These are phyloP conservation scores for Alternaria sp. DNA, from an alignment of 2,329 filamentous ascomycete species.

Conservation along the genomic window DNA sequence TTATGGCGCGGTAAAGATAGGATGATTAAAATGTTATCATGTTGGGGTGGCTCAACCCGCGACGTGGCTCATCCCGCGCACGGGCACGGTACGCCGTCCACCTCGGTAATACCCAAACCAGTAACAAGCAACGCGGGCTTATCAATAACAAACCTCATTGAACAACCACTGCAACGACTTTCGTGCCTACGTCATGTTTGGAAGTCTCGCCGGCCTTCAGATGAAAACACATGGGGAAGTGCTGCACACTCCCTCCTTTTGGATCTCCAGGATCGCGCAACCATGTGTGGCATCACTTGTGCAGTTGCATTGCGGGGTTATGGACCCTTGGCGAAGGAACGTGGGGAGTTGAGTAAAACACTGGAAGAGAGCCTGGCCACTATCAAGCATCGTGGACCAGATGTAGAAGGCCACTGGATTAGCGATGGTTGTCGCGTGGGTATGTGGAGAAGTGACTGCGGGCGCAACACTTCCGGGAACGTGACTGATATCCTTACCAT, in stretches of 20 bases:
- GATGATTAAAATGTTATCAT: too few species aligned
- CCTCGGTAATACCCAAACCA: conserved; percentile 14
- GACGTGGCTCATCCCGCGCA: too few species aligned
- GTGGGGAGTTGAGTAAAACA: conserved; percentile 16
- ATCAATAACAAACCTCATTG: conserved; percentile 11
- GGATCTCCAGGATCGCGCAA: background rate
- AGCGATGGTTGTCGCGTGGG: conserved; percentile 55
- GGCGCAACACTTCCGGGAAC: background rate
- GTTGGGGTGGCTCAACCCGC: too few species aligned
- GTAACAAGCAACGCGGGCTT: conserved; percentile 18
- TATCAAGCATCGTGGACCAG: conserved; percentile 58
- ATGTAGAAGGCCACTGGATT: conserved; percentile 58
- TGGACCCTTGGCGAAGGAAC: conserved; percentile 14
- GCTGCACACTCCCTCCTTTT: background rate
- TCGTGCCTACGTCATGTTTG: conserved; percentile 11
- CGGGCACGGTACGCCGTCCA: too few species aligned
- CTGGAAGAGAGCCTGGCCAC: conserved; percentile 27
- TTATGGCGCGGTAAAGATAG: too few species aligned
- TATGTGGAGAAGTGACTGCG: conserved; percentile 30
- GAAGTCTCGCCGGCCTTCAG: background rate
- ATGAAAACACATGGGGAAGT: conserved; percentile 1
- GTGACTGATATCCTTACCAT: conserved; percentile 16
- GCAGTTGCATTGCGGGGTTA: conserved; percentile 26
- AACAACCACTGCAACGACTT: conserved; percentile 1
- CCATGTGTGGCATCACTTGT: conserved; percentile 31